A percentile compares a stretch with the other conserved stretches of the same genome.
phyloP scores from a whole-genome alignment of 108 stramenopile genomes.

The Pseudonitzschia multiseries region DNA sequence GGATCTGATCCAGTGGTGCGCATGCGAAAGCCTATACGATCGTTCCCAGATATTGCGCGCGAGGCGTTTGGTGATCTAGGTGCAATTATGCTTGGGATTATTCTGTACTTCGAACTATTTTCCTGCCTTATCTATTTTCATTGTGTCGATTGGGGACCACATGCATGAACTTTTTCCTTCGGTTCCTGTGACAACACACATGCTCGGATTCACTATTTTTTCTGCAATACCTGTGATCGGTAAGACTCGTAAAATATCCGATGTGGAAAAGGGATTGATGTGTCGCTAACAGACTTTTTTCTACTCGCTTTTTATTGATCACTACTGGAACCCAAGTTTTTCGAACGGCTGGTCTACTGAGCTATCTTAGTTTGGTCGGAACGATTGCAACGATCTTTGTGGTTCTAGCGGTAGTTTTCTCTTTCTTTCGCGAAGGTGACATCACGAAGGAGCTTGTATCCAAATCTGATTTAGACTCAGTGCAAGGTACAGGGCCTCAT shows the following conservation, averaged over 20 bases:
- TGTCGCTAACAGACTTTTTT: background rate
- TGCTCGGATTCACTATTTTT: slow-evolving; percentile 52
- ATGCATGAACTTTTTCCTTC: slow-evolving; percentile 62
- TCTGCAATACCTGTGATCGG: slow-evolving; percentile 60
- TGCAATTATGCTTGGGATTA: slow-evolving; percentile 51
- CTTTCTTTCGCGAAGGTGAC: slow-evolving; percentile 50
- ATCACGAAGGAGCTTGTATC: slow-evolving; percentile 38
- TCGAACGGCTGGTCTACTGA: slow-evolving; percentile 65
- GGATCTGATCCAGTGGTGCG: slow-evolving; percentile 46
- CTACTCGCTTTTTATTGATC: background rate
- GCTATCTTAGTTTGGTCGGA: slow-evolving; percentile 73
- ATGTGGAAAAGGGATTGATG: slow-evolving; percentile 2
- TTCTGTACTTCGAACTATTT: slow-evolving; percentile 83
- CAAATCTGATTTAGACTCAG: slow-evolving; percentile 11
- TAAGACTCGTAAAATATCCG: background rate
- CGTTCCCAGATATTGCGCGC: slow-evolving; percentile 79
- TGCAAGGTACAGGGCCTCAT: slow-evolving; percentile 29
- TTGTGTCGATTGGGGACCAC: slow-evolving; percentile 77
- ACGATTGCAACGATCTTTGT: slow-evolving; percentile 70
- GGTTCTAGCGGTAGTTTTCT: slow-evolving; percentile 54
- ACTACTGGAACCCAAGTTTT: slow-evolving; percentile 20
- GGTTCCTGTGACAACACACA: slow-evolving; percentile 47
- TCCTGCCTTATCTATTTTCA: slow-evolving; percentile 78
- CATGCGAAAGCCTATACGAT: slow-evolving; percentile 60
- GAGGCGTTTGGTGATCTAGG: slow-evolving; percentile 67